Conservation (phyloP, 768 basidiomycete genomes). For the Pisolithus albus region DNA sequence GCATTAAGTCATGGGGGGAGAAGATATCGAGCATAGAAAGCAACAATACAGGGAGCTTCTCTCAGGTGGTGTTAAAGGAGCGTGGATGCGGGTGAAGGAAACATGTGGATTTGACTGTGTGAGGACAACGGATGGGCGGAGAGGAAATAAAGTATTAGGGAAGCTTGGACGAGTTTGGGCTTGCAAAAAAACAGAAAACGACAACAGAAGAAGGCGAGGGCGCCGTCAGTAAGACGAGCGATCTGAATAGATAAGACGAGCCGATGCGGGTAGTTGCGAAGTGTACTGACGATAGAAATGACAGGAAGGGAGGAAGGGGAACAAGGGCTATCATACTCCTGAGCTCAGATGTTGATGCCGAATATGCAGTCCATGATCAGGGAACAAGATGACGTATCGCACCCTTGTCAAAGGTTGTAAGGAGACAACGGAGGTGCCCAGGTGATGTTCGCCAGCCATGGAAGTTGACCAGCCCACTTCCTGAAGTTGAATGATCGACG, state of each 20-base stretch:
- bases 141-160: conserved; percentile 4
- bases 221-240: conserved; percentile 6
- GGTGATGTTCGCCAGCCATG: conserved; percentile 7
- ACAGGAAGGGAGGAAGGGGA: conserved; percentile 12
- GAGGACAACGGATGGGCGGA: conserved; percentile 8
- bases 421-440: conserved; percentile 12
- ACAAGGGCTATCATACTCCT: conserved; percentile 14
- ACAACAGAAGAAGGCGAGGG: conserved; percentile 16
- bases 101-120: conserved; percentile 18
- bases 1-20: conserved; percentile 31
- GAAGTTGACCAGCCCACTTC: conserved; percentile 11
- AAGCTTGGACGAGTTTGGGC: conserved; percentile 13
- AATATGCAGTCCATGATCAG: conserved; percentile 11
- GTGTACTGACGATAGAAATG: conserved; percentile 21
- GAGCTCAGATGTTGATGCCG: conserved; percentile 14
- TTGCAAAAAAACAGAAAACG: conserved; percentile 14
- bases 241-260: conserved; percentile 11
- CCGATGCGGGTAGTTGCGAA: conserved; percentile 19
- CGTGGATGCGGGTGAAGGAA: conserved; percentile 17
- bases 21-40: conserved; percentile 28
- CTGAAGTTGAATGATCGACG: conserved; percentile 7
- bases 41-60: conserved; percentile 26
- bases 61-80: conserved; percentile 23
- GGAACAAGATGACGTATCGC: conserved; percentile 7
- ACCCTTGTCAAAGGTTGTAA: not conserved